Base-by-base conservation (phyloP, 352 stramenopile genomes). In the Globisporangium recalcitrans region DNA sequence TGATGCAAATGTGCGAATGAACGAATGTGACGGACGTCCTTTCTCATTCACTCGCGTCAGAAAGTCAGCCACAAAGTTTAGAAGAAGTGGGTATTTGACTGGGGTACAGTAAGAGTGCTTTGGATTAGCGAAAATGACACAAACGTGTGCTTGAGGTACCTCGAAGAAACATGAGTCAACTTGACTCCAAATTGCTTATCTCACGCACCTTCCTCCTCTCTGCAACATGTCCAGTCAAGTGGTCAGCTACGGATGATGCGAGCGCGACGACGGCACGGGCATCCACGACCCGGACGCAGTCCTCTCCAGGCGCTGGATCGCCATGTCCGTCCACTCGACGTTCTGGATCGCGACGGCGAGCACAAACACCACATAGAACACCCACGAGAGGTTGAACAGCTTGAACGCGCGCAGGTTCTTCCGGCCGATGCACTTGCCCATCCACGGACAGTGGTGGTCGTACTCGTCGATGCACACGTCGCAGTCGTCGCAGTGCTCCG, bases 381-480 rank as follows among this genome's bases (percentile, higher is more conserved):
- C 72, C 84, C 84, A 93, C 40, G 70, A 71, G 46, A 82, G 40
- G 64, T 93, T 93, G 71, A 98, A 98, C 57, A 87, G 77, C 59
- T 96, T 77, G 73, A 98, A 98, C 38, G 82, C 81, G 55, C 78
- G 78, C 68, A 97, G 90, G 77, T 97, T 98, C 58, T 77, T 85
- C 65, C 87, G 83, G 19, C 91, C 93, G 67, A 98, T 97, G 67
- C 90, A 97, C 54, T 96, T 98, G 52, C 92, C 90, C 86, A 97
- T 97, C 89, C 90, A 98, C 34, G 93, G 91, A 73, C 91, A 98
- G 65, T 98, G 90, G 75, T 98, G 94, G 48, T 93, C 80, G 52
- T 87, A 86, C 6, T 80, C 82, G 67, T 84, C 87, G 29, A 98
- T 82, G 64, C 94, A 98, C 42, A 98, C 88, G 62, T 94, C 90